Conservation (phyloP, 1,139 yeast species). For the Debaryomyces nepalensis region DNA sequence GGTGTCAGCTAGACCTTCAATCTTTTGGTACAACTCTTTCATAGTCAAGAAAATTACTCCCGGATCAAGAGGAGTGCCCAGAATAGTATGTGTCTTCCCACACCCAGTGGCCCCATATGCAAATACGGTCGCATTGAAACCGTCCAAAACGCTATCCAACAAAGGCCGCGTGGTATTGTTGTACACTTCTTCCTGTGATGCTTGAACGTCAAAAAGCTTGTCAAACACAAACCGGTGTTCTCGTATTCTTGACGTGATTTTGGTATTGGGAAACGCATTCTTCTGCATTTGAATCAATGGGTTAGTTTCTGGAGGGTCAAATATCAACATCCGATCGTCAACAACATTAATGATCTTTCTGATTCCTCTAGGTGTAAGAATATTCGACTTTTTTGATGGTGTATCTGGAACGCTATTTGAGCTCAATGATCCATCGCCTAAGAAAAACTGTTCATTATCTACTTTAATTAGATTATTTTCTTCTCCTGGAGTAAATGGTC, state of each 20-base stretch:
- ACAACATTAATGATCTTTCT: conserved; percentile 80
- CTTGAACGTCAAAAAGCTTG: conserved; percentile 65
- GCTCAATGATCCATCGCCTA: conserved; percentile 61
- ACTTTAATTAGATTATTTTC: conserved; percentile 44
- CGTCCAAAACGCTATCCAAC: conserved; percentile 76
- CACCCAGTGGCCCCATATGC: conserved; percentile 99
- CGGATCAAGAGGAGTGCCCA: conserved; percentile 74
- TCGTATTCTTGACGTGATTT: conserved; percentile 54
- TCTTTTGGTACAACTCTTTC: conserved; percentile 69
- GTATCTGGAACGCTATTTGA: conserved; percentile 18
- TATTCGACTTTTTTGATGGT: conserved; percentile 20
- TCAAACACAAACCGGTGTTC: conserved; percentile 88
- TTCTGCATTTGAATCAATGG: conserved; percentile 66
- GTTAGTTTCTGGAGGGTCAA: conserved; percentile 84
- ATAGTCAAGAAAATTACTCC: conserved; percentile 83
- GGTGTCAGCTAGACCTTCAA: conserved; percentile 58
- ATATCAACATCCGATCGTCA: conserved; percentile 85
- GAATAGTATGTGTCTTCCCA: conserved; percentile 93
- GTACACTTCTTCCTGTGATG: conserved; percentile 72
- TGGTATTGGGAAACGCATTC: conserved; percentile 53
- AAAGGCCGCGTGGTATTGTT: conserved; percentile 70
- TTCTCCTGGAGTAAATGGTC: conserved; percentile 79
- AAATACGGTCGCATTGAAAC: conserved; percentile 88
- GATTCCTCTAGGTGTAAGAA: conserved; percentile 52
- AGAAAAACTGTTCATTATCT: conserved; percentile 45